Evolutionary conservation across 2,329 filamentous ascomycete genomes (phyloP), one percentile per base, ranked within the genome.

Genomic region (Microcyclosporella mali): DNA sequence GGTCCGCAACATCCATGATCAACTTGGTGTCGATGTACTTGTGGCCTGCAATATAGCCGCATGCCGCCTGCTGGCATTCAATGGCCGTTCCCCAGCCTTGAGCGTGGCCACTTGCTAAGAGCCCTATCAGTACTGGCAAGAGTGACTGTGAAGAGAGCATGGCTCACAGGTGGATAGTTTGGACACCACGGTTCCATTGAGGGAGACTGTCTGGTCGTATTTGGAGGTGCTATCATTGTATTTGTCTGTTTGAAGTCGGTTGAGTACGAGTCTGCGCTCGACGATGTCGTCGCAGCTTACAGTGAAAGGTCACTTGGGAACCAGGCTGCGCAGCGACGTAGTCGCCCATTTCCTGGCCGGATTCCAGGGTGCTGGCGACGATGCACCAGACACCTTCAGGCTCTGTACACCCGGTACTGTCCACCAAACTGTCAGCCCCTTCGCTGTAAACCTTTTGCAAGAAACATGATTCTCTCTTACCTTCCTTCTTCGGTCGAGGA

Each of bases 121-220:
- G 32, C 4, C 8, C 14, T 8, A 34, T 12, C 15, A 18, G 7
- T 11, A 34, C 7, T 15, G 32, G 12, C 10, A 12, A 14, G 32
- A 18, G 11, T 34, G n/a, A n/a, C n/a, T 15, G 37, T 4, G n/a
- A n/a, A n/a, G n/a, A n/a, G n/a, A n/a, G n/a, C n/a, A n/a, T n/a
- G 4, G 28, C 45, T 66, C 65, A 40, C 59, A 66, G 36, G 71
- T 73, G 1, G 70, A 72, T 2, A 74, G 62, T 0, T 63, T 70
- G 0, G 67, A 68, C 21, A 73, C 61, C 14, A 56, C 47, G 16
- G 53, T 51, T 34, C 60, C 64, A 43, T 69, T 66, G 17, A 70
- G 46, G 1, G 50, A 55, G 27, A 40, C 33, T 8, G 31, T 44
- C 33, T 48, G 41, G 3, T 66, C 68, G 52, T 70, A 69, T 49